These are phyloP conservation scores for Pisolithus marmoratus DNA, from an alignment of 768 basidiomycete genomes.

Conservation along the genomic window DNA sequence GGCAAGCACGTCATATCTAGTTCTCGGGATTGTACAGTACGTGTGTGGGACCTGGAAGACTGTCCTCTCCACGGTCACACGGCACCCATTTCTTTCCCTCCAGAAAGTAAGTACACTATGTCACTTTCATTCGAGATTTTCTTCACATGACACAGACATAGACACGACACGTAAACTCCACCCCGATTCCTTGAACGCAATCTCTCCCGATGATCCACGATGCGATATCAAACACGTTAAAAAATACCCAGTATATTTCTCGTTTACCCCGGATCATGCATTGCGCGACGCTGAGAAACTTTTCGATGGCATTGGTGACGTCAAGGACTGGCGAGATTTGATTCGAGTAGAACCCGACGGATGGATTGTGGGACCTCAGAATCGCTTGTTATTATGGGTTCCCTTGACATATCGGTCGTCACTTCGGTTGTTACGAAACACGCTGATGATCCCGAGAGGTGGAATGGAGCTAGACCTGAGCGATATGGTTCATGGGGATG, in stretches of 20 bases:
- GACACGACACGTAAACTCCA: too few species aligned
- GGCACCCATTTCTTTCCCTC: not conserved
- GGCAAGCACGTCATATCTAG: not conserved
- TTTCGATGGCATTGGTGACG: not conserved
- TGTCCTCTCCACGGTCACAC: not conserved
- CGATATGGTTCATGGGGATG: not conserved
- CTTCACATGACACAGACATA: not conserved
- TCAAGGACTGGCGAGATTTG: not conserved
- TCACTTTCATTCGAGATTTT: not conserved
- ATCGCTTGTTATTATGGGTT: constrained; percentile 3
- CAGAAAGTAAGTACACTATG: not conserved
- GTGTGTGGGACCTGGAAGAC: constrained; percentile 4
- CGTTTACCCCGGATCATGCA: not conserved
- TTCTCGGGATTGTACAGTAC: constrained; percentile 1
- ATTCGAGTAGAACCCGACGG: not conserved
- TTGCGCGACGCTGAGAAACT: not conserved
- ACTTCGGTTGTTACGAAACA: not conserved
- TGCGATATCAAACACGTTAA: not conserved
- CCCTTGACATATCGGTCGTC: constrained; percentile 1
- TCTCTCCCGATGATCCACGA: not conserved
- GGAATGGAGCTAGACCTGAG: constrained; percentile 2
- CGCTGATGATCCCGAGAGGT: constrained; percentile 1
- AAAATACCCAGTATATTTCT: not conserved
- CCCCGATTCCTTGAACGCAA: too few species aligned
- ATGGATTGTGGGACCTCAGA: constrained; percentile 1